Conservation (phyloP, 768 basidiomycete genomes). For the Boletales sp. region DNA sequence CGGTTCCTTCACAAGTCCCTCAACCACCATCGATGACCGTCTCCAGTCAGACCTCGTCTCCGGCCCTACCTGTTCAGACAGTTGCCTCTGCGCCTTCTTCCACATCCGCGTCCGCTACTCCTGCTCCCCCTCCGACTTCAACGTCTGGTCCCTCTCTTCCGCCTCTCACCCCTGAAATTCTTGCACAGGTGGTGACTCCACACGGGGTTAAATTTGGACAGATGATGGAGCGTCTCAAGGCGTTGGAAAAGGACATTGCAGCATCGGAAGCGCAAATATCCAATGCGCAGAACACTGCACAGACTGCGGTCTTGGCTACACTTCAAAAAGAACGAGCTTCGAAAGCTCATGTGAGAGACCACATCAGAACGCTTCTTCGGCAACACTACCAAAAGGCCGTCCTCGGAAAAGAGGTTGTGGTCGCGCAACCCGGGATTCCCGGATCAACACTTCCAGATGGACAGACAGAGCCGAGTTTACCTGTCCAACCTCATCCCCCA, state of each 20-base stretch:
- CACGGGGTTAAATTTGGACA: slow-evolving; percentile 16
- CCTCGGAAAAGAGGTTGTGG: slow-evolving; percentile 9
- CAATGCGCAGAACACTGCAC: slow-evolving; percentile 15
- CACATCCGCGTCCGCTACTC: slow-evolving; percentile 4
- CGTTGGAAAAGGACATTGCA: slow-evolving; percentile 14
- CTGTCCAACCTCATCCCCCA: slow-evolving; percentile 8
- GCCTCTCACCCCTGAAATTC: slow-evolving; percentile 1
- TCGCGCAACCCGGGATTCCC: slow-evolving; percentile 2
- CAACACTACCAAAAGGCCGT: slow-evolving; percentile 14
- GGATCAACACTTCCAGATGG: slow-evolving; percentile 3
- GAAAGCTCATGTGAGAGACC: slow-evolving; percentile 5
- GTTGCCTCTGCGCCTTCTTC: slow-evolving; percentile 2
- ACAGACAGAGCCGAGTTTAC: slow-evolving; percentile 7
- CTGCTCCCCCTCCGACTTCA: slow-evolving; percentile 6
- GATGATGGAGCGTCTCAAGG: slow-evolving; percentile 21
- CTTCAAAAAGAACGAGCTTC: slow-evolving; percentile 9
- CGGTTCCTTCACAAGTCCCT: slow-evolving; percentile 13
- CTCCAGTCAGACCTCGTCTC: slow-evolving; percentile 4
- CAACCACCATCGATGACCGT: slow-evolving; percentile 6
- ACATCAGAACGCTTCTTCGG: slow-evolving; percentile 12
- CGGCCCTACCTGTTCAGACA: slow-evolving; percentile 8
- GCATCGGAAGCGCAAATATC: slow-evolving; percentile 13
- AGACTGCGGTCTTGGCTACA: slow-evolving; percentile 6
- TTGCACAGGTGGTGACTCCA: slow-evolving; percentile 13
- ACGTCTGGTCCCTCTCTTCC: slow-evolving; percentile 8